phyloP scores from a whole-genome alignment of 768 basidiomycete species.

The Suillus ampliporus region DNA sequence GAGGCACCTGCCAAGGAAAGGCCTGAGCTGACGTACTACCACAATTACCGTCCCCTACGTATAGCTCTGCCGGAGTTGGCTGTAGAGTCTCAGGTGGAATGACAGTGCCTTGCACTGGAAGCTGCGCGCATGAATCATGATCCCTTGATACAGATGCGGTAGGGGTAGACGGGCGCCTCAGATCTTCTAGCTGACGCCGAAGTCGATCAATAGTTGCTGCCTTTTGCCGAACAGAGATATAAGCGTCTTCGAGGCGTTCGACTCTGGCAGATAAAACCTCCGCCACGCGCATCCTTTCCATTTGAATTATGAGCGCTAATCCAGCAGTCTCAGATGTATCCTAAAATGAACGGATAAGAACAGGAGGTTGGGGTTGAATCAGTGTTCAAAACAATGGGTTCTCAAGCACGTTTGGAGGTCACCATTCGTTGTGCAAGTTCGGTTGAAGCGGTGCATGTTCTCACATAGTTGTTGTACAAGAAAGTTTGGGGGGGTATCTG shows the following conservation, averaged over 20 bases:
- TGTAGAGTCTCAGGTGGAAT: background rate
- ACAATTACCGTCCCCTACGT: too few species aligned
- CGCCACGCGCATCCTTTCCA: slow-evolving; percentile 54
- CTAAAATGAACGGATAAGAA: slow-evolving; percentile 11
- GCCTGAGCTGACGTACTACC: background rate
- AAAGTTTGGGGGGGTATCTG: background rate
- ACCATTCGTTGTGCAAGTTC: slow-evolving; percentile 8
- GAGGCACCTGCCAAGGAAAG: background rate
- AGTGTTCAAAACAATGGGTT: background rate
- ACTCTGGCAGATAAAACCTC: slow-evolving; percentile 71
- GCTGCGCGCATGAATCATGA: background rate
- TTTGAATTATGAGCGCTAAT: slow-evolving; percentile 58
- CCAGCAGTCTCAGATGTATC: slow-evolving; percentile 40
- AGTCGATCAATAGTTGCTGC: slow-evolving; percentile 53
- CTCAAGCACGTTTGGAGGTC: slow-evolving; percentile 5
- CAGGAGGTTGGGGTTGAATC: background rate
- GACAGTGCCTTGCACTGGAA: background rate
- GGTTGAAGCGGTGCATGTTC: too few species aligned
- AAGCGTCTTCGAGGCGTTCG: slow-evolving; percentile 62
- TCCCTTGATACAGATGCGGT: slow-evolving; percentile 9
- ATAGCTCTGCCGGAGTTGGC: background rate
- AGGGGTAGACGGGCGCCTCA: slow-evolving; percentile 28
- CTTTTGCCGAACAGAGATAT: slow-evolving; percentile 66
- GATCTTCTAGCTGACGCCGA: slow-evolving; percentile 45
- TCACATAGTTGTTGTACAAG: background rate